Evolutionary conservation across 768 basidiomycete genomes (phyloP), one percentile per base, ranked within the genome.

Genomic region (Tricholoma matsutake): DNA sequence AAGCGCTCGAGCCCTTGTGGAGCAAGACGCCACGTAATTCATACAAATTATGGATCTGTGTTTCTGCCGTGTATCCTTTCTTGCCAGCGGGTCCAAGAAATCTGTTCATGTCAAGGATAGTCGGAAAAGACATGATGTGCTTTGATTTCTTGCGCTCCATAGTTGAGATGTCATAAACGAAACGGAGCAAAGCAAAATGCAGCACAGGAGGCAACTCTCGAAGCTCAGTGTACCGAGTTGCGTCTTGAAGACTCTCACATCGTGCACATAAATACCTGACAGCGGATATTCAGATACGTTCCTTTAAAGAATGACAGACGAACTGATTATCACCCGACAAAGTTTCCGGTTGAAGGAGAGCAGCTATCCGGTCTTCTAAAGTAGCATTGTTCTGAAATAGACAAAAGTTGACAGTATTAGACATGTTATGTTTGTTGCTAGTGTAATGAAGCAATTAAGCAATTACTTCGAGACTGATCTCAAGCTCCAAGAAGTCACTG

Each of bases 181-280:
- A 98, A n/a, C 96, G 91, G 59, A 96, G 82, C 56, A 98, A 75
- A 20, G 94, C 94, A 67, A 98, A 89, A 73, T 98, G 93, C 2
- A 98, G 80, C 6, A 95, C 89, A 0, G 93, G 92, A 1, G 96
- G 96, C 5, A 97, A 81, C 56, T 80, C 70, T 25, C 79, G 80
- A 13, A 96, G 74, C 66, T 88, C 81, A 1, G 87, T 87, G 64
- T 87, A 87, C 7, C 96, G 86, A 16, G 83, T 87, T 5, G 96
- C 96, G 61, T 93, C 85, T 71, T 89, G 87, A 8, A 93, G 81
- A 22, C 72, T 73, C 45, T 86, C 77, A 69, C 96, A 98, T 22
- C 75, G 75, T 4, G 89, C 82, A 70, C 96, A 98, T 34, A 81
- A 77, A 72, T 98, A 98, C 68, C 92, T 94, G 52, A n/a, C 5